phyloP scores from a whole-genome alignment of 805 yeast species.

The Candida manassasensis region DNA sequence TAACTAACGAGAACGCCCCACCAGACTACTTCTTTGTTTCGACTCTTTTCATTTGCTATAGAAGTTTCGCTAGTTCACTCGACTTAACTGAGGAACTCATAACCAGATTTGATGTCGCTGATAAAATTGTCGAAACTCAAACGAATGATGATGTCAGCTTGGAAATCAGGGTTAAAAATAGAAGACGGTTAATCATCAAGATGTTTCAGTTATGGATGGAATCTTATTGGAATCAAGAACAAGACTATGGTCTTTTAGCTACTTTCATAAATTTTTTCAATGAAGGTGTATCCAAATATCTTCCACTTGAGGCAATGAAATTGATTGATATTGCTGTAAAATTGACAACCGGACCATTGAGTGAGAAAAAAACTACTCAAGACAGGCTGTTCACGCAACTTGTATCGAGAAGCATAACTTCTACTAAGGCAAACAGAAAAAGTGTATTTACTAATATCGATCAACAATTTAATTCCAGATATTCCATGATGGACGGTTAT shows the following conservation, averaged over 20 bases:
- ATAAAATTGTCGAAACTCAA: slow-evolving; percentile 16
- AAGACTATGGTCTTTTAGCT: slow-evolving; percentile 59
- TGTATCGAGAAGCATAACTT: slow-evolving; percentile 47
- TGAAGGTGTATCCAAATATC: slow-evolving; percentile 57
- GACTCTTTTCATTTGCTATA: slow-evolving; percentile 72
- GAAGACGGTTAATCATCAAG: slow-evolving; percentile 64
- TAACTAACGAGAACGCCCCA: slow-evolving; percentile 61
- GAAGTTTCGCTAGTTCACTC: slow-evolving; percentile 62
- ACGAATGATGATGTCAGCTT: slow-evolving; percentile 16
- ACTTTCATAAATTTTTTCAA: slow-evolving; percentile 74
- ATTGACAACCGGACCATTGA: slow-evolving; percentile 51
- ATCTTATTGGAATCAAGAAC: slow-evolving; percentile 73
- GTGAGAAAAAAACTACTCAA: slow-evolving; percentile 25
- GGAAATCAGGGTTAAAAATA: slow-evolving; percentile 43
- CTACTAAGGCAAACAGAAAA: slow-evolving; percentile 31
- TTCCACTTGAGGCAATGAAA: slow-evolving; percentile 63
- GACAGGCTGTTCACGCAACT: slow-evolving; percentile 38
- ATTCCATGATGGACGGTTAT: slow-evolving; percentile 54
- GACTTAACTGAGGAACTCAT: slow-evolving; percentile 68
- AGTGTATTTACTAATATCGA: slow-evolving; percentile 26
- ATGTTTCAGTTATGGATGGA: slow-evolving; percentile 83
- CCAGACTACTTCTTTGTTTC: slow-evolving; percentile 67
- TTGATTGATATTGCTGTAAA: slow-evolving; percentile 60
- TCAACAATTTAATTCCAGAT: slow-evolving; percentile 23
- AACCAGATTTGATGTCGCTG: slow-evolving; percentile 54